Percentiles rank a stretch among this genome's conserved stretches.
phyloP scores from a whole-genome alignment of 129 eudicot species.

The Smallanthus sonchifolius region DNA sequence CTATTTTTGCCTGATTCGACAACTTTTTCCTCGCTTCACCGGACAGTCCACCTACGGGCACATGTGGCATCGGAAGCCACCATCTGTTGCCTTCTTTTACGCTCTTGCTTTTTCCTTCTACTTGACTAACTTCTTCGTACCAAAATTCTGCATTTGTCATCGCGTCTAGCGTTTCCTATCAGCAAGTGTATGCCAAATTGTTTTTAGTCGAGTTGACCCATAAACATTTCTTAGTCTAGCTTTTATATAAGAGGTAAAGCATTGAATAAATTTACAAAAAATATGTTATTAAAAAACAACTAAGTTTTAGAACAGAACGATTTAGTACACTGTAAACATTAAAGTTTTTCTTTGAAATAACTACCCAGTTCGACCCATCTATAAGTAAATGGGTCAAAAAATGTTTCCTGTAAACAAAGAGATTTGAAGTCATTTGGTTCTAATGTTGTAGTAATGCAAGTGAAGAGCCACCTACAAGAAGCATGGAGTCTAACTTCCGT shows the following conservation, averaged over 20 bases:
- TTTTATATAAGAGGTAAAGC: neutral
- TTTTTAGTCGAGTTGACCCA: neutral
- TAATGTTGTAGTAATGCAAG: too few species aligned
- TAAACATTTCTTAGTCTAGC: neutral
- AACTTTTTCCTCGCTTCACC: constrained; percentile 56
- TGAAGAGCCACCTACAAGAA: constrained; percentile 65
- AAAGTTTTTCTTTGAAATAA: neutral
- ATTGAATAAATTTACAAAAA: neutral
- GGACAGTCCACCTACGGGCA: constrained; percentile 76
- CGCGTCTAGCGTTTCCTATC: constrained; percentile 67
- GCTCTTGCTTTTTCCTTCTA: constrained; percentile 48
- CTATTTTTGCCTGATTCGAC: constrained; percentile 59
- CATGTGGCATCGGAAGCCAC: constrained; percentile 84
- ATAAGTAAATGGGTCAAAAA: neutral
- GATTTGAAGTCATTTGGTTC: neutral
- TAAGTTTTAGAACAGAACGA: neutral
- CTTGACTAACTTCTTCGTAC: constrained; percentile 80
- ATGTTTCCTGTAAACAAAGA: neutral
- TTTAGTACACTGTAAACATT: neutral
- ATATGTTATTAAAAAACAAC: neutral
- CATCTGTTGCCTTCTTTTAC: constrained; percentile 58
- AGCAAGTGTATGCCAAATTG: neutral
- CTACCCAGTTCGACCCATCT: neutral
- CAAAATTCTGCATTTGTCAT: constrained; percentile 78
- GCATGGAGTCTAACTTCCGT: constrained; percentile 87